Base-by-base conservation (phyloP, 2,329 filamentous ascomycete species). In the Leptographium flavum region DNA sequence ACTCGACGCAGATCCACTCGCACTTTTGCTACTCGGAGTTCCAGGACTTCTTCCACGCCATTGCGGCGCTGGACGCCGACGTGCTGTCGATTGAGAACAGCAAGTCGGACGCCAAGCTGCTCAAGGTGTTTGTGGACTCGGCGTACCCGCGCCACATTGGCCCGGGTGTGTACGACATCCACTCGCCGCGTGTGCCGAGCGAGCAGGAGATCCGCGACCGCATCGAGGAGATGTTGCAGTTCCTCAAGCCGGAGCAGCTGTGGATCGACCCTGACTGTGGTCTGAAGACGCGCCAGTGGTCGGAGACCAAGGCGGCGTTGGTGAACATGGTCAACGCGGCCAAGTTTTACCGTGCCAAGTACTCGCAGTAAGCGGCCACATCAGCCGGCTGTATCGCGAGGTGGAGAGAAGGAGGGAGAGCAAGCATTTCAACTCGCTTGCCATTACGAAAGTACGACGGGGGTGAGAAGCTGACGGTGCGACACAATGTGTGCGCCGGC, bases 21-120 rank as follows among this genome's bases (percentile, higher is more conserved):
- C 92, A 98, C 77, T 98, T 98, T 85, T 98, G 92, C 70, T 98
- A 98, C 82, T 96, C 92, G 44, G 92, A 98, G 78, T 98, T 98
- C 86, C 92, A 98, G 74, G 92, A 98, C 76, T 98, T 98, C 79
- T 98, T 98, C 87, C 87, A 96, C 71, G 92, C 92, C 70, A 98
- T 98, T 58, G 87, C 92, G 54, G 90, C 92, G 50, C 83, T 98
- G 54, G 92, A 98, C 64, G 90, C 92, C 52, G 92, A 98, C 69
- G 92, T 98, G 53, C 81, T 98, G 60, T 94, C 86, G 63, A 98
- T 98, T 58, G 92, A 98, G 83, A 98, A 98, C 86, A 93, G 85
- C 83, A 98, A 98, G 83, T 94, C 86, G 58, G 92, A 98, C 61
- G 92, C 92, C 63, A 98, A 98, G 83, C 82, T 98, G 57, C 83